These are phyloP conservation scores for Prunus padus DNA, from an alignment of 306 rosid genomes.

Conservation along the genomic window DNA sequence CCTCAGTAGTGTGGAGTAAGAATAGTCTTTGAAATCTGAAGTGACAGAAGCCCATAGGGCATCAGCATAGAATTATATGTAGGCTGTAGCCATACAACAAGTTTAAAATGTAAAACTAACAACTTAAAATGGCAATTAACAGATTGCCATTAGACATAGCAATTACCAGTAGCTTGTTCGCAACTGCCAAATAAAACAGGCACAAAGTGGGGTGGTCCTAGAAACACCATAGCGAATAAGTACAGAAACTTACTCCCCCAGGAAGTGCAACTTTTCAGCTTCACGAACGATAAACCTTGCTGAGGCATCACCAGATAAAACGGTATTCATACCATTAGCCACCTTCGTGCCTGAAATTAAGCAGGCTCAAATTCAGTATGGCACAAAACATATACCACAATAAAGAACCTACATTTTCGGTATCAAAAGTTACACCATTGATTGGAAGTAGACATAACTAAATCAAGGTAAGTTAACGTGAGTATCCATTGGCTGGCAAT, in stretches of 20 bases:
- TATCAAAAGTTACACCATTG: constrained; percentile 2
- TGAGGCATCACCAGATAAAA: constrained; percentile 40
- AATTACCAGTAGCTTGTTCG: background rate
- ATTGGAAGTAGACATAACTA: background rate
- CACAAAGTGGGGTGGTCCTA: constrained; percentile 5
- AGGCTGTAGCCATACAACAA: background rate
- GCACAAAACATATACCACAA: background rate
- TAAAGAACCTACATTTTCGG: constrained; percentile 3
- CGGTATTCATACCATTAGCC: constrained; percentile 35
- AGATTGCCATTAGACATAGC: background rate
- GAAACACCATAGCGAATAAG: background rate
- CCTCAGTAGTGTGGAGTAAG: too few species aligned
- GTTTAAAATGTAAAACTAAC: background rate
- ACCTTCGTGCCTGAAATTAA: constrained; percentile 44
- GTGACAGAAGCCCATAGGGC: too few species aligned
- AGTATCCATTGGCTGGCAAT: background rate
- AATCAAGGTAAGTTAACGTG: background rate
- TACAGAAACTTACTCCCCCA: constrained; percentile 56
- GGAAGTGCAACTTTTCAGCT: constrained; percentile 61
- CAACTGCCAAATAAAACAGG: background rate
- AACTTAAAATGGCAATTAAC: background rate
- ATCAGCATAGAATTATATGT: background rate
- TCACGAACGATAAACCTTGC: constrained; percentile 73
- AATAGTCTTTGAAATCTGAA: too few species aligned
- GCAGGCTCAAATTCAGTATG: constrained; percentile 26